These are phyloP conservation scores for Sodiomyces alkalinus DNA, from an alignment of 2,329 filamentous ascomycete species.

Conservation along the genomic window DNA sequence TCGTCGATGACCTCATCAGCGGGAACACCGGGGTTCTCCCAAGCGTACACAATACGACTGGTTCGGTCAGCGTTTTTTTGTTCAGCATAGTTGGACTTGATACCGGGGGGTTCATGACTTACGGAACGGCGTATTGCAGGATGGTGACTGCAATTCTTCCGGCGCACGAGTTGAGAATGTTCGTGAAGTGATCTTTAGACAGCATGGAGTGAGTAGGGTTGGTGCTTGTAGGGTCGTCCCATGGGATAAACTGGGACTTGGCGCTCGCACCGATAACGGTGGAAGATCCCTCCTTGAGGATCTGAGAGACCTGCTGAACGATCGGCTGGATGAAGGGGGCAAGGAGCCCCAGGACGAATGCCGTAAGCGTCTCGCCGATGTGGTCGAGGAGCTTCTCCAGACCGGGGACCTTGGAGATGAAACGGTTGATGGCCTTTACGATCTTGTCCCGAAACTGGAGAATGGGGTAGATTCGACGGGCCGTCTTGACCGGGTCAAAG, in stretches of 20 bases:
- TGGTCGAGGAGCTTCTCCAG: slow-evolving; percentile 83
- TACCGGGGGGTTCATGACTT: slow-evolving; percentile 18
- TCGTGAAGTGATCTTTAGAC: slow-evolving; percentile 74
- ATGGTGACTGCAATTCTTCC: slow-evolving; percentile 60
- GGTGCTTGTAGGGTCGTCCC: slow-evolving; percentile 59
- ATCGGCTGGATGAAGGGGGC: slow-evolving; percentile 87
- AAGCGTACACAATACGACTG: slow-evolving; percentile 73
- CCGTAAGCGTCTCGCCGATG: slow-evolving; percentile 81
- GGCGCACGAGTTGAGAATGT: slow-evolving; percentile 63
- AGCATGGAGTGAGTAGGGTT: slow-evolving; percentile 74
- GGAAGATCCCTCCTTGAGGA: slow-evolving; percentile 73
- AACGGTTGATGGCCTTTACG: slow-evolving; percentile 68
- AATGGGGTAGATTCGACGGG: slow-evolving; percentile 83
- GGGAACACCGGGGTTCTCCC: slow-evolving; percentile 74
- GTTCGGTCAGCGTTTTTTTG: slow-evolving; percentile 9
- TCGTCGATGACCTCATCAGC: slow-evolving; percentile 76
- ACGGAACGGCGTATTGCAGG: slow-evolving; percentile 75
- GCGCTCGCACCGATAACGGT: slow-evolving; percentile 52
- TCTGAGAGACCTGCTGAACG: slow-evolving; percentile 72
- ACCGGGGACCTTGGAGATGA: slow-evolving; percentile 84
- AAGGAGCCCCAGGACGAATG: slow-evolving; percentile 81
- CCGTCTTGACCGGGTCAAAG: slow-evolving; percentile 66
- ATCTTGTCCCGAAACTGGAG: slow-evolving; percentile 88
- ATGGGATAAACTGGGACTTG: slow-evolving; percentile 63
- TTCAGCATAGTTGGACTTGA: too few species aligned